phyloP scores from a whole-genome alignment of 768 basidiomycete species.

The Pulveroboletus sp. region DNA sequence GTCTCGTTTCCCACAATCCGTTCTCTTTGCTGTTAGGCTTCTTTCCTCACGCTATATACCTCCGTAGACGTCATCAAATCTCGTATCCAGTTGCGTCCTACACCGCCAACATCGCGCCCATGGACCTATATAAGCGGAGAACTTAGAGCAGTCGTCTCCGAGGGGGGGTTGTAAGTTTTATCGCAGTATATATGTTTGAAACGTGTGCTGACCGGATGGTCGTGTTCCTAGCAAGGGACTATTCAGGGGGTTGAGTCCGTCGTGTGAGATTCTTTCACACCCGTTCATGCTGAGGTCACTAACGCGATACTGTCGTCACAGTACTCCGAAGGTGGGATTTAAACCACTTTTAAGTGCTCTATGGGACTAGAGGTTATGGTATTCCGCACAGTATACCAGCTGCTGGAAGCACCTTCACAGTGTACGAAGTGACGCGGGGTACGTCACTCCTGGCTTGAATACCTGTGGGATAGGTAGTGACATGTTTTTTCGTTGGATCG shows the following conservation, averaged over 20 bases:
- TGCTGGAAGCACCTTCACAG: slow-evolving; percentile 85
- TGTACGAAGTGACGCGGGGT: slow-evolving; percentile 82
- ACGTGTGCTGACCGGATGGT: neutral
- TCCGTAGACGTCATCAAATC: slow-evolving; percentile 83
- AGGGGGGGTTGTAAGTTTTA: slow-evolving; percentile 64
- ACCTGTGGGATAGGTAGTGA: neutral
- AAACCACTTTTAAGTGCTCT: neutral
- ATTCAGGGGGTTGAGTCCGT: slow-evolving; percentile 72
- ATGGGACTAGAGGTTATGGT: neutral
- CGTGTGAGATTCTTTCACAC: slow-evolving; percentile 43
- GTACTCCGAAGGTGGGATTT: slow-evolving; percentile 56
- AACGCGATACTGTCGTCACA: slow-evolving; percentile 18
- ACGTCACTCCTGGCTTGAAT: slow-evolving; percentile 16
- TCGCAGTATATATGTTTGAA: neutral
- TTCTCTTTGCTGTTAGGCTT: neutral
- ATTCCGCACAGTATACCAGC: slow-evolving; percentile 67
- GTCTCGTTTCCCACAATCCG: neutral
- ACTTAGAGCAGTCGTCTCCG: slow-evolving; percentile 57
- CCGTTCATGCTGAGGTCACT: neutral
- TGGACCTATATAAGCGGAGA: slow-evolving; percentile 74
- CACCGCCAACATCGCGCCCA: slow-evolving; percentile 69
- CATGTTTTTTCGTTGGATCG: too few relatives aligned
- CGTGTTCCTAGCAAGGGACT: slow-evolving; percentile 43
- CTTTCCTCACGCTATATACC: too few relatives aligned
- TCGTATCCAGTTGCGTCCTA: slow-evolving; percentile 72